Evolutionary conservation across 495 filamentous ascomycete genomes (phyloP).

Genomic region (Diplogelasinospora grovesii): DNA sequence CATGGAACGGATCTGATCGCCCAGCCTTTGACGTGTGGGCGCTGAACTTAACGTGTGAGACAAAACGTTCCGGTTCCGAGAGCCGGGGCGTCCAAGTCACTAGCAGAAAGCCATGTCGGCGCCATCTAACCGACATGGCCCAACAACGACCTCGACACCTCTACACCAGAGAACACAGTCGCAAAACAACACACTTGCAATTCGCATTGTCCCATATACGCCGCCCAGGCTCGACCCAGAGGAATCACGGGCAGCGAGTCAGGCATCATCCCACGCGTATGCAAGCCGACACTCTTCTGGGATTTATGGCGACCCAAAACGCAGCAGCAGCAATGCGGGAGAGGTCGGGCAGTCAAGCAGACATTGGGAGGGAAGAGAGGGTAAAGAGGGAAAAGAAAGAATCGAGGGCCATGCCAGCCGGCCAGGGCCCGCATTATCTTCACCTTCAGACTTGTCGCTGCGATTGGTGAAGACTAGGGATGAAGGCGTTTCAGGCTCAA

Average conservation of each 20-base stretch:
- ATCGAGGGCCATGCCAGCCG: conserved; percentile 20
- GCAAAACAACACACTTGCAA: conserved; percentile 43
- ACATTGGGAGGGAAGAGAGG: conserved; percentile 11
- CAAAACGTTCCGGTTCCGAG: conserved; percentile 20
- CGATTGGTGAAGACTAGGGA: conserved; percentile 33
- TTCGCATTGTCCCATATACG: conserved; percentile 49
- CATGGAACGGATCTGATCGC: conserved; percentile 27
- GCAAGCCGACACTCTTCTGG: conserved; percentile 14
- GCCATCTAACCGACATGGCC: conserved; percentile 27
- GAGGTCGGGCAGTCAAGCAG: conserved; percentile 11
- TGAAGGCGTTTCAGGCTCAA: conserved; percentile 42
- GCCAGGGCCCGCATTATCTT: conserved; percentile 34
- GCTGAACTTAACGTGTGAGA: conserved; percentile 20
- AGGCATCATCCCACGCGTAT: conserved; percentile 22
- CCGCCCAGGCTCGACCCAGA: conserved; percentile 36
- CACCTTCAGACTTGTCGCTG: conserved; percentile 26
- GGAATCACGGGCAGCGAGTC: conserved; percentile 25
- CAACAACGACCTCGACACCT: conserved; percentile 31
- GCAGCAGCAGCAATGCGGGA: conserved; percentile 6
- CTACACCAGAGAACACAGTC: conserved; percentile 52
- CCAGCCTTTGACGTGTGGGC: conserved; percentile 18
- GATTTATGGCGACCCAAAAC: conserved; percentile 17
- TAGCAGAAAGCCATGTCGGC: conserved; percentile 29
- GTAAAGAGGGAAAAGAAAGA: too few species aligned
- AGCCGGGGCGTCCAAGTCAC: conserved; percentile 19